Conservation (phyloP, 2,329 filamentous ascomycete species). For the Dryadomyces sulphureus region DNA sequence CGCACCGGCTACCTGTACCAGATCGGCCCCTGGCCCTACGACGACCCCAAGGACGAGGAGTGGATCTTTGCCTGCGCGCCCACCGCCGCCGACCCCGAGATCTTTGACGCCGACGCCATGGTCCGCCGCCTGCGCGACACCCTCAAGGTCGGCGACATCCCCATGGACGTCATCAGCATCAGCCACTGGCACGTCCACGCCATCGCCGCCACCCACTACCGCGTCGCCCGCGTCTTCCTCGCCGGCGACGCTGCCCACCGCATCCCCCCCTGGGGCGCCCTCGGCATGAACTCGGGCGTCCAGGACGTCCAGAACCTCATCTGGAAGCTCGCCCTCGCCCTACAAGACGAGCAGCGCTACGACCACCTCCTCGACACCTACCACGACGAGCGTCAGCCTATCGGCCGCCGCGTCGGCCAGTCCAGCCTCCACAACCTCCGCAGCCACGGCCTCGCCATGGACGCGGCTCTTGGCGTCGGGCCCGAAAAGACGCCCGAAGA, state of each 20-base stretch:
- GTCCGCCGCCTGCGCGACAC: not conserved
- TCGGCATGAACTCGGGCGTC: conserved; percentile 43
- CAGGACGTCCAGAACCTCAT: conserved; percentile 38
- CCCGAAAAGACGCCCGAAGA: not conserved
- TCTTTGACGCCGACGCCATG: not conserved
- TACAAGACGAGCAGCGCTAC: conserved; percentile 15
- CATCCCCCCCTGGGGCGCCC: conserved; percentile 38
- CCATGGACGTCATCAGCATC: conserved; percentile 29
- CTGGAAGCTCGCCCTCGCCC: conserved; percentile 36
- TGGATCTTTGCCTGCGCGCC: conserved; percentile 1
- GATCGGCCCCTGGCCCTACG: not conserved
- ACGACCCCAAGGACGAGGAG: not conserved
- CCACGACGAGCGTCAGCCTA: conserved; percentile 25
- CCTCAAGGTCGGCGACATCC: conserved; percentile 15
- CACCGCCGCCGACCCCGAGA: not conserved
- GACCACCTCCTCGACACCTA: conserved; percentile 30
- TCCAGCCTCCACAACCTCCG: conserved; percentile 2
- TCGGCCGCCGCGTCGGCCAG: conserved; percentile 4
- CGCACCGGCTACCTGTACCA: conserved; percentile 1
- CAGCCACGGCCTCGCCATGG: conserved; percentile 1
- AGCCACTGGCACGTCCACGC: conserved; percentile 14
- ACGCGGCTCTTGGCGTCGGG: not conserved
- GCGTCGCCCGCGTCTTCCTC: conserved; percentile 33
- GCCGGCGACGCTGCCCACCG: conserved; percentile 44
- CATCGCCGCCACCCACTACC: conserved; percentile 27